Evolutionary conservation across 2,329 filamentous ascomycete species (phyloP).

Genomic region (Bimuria novae-zelandiae): DNA sequence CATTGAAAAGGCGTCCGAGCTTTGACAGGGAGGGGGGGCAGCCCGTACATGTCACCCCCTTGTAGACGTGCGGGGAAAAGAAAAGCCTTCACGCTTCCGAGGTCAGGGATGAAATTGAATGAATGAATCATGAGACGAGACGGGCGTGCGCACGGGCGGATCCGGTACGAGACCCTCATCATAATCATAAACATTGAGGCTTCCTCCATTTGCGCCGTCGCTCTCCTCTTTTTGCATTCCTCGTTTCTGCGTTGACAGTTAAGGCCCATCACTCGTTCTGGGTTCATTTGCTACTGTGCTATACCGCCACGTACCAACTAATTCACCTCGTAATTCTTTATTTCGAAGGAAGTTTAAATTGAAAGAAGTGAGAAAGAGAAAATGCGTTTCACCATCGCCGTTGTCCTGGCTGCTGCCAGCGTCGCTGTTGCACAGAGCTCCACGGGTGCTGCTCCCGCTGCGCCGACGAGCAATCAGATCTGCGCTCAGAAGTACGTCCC

Average conservation of each 20-base stretch:
- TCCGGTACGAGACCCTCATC: too few relatives aligned
- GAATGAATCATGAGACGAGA: not conserved
- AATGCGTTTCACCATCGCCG: conserved; percentile 40
- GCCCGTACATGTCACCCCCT: too few relatives aligned
- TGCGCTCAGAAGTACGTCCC: conserved; percentile 47
- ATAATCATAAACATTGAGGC: too few relatives aligned
- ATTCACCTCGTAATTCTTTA: not conserved
- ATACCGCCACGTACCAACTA: not conserved
- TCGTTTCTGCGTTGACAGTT: not conserved
- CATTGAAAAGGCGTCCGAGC: too few relatives aligned
- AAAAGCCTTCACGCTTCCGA: too few relatives aligned
- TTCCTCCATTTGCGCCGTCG: not conserved
- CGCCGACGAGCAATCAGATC: conserved; percentile 22
- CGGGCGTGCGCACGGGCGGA: not conserved
- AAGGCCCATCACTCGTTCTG: conserved; percentile 31
- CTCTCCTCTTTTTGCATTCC: not conserved
- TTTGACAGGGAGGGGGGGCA: too few relatives aligned
- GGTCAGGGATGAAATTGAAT: too few relatives aligned
- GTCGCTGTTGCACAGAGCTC: conserved; percentile 49
- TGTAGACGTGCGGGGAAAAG: too few relatives aligned
- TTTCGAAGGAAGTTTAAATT: too few relatives aligned
- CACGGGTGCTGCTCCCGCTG: conserved; percentile 28
- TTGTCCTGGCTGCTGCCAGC: conserved; percentile 40
- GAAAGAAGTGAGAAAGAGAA: conserved; percentile 14
- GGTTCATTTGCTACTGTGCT: conserved; percentile 13